Base-by-base conservation (phyloP, 257 asterid species). In the Galeopsis tetrahit region DNA sequence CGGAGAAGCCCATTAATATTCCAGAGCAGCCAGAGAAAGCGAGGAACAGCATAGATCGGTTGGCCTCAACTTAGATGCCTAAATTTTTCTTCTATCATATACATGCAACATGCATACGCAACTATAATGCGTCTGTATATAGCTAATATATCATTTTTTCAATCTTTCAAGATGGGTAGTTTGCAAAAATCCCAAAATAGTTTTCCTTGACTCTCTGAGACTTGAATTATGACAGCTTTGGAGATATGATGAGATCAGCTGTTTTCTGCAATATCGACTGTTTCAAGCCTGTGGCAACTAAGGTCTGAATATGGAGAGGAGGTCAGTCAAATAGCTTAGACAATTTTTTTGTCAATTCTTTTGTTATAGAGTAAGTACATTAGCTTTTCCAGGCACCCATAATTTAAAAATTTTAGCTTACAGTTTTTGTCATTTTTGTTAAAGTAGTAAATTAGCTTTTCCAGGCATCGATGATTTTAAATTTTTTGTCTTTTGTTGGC, bases 21-120 rank as follows among this genome's bases (percentile, higher is more conserved):
- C 64, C 80, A 49, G 99, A 89, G 81, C 97, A 85, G 72, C 88
- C 91, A 34, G 97, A 94, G 79, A 89, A 73, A 85, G 85, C 96
- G 28, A 81, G 99, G 85, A 94, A 91, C 83, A 94, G 97, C 87
- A 91, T 94, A 70, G 98, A 94, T 77, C 97, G 99, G 99, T 94
- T 78, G 82, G 96, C 67, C 80, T 84, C 77, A 66, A 78, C 64
- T 79, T 82, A 75, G 75, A 75, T 81, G 72, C 68, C 78, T 81
- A 53, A 70, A 63, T 68, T 51, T 74, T 68, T 75, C 48, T 78
- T 36, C 61, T 39, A 73, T 73, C 70, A 4, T 75, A 58, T 32
- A 66, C 38, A 69, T 42, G n/a, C n/a, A n/a, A 59, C 35, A 49
- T 44, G 70, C 55, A 13, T 69, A 66, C 53, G 15, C 69, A 55